Conservation (phyloP, 2,329 filamentous ascomycete genomes). For the Cercospora sp. region DNA sequence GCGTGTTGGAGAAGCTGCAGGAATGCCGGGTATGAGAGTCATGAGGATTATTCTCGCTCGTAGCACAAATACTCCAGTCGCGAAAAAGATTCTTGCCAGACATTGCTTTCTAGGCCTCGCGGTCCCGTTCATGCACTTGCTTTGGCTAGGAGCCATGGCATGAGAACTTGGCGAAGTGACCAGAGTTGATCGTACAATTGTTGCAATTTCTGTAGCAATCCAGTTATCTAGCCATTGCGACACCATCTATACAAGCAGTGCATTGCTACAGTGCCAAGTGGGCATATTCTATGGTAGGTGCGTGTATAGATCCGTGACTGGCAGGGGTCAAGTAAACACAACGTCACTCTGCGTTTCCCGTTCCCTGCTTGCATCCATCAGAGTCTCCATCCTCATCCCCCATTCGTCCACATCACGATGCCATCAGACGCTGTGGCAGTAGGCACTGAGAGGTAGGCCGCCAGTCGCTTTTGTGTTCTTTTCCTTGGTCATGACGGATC, state of each 20-base stretch:
- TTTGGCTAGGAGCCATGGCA: not conserved
- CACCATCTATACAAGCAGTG: not conserved
- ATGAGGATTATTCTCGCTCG: not conserved
- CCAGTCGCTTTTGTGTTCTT: not conserved
- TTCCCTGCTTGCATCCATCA: slow-evolving; percentile 19
- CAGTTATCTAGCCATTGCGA: not conserved
- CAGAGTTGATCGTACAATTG: not conserved
- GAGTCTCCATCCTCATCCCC: slow-evolving; percentile 10
- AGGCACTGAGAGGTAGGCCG: slow-evolving; percentile 11
- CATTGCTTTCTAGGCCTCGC: not conserved
- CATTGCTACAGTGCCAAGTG: not conserved
- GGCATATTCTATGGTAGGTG: not conserved
- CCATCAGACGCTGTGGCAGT: slow-evolving; percentile 12
- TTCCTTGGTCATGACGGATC: not conserved
- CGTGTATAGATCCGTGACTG: not conserved
- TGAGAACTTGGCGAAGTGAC: not conserved
- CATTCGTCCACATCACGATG: slow-evolving; percentile 17
- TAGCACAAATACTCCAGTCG: not conserved
- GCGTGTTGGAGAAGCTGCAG: not conserved
- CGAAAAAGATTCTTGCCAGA: not conserved
- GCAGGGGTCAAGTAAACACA: not conserved
- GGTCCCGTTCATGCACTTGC: not conserved
- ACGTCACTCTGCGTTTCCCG: slow-evolving; percentile 15
- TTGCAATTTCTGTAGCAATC: not conserved
- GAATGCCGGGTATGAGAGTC: not conserved